phyloP scores from a whole-genome alignment of 1,139 yeast species.

The Wickerhamomyces sp. region DNA sequence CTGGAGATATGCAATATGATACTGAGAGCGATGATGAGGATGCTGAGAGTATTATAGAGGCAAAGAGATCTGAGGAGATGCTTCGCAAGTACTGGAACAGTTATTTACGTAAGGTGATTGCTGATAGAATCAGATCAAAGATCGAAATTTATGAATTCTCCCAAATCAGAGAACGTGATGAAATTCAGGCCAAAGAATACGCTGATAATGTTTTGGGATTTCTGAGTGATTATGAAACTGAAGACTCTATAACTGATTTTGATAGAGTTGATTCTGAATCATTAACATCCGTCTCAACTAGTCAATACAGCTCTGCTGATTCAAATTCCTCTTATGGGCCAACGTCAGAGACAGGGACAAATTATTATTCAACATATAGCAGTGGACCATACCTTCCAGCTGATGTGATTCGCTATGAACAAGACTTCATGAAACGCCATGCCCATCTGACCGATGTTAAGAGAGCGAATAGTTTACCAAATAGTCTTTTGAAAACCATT shows the following conservation, averaged over 20 bases:
- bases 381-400: conserved; percentile 7
- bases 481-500: not conserved
- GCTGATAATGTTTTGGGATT: conserved; percentile 3
- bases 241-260: not conserved
- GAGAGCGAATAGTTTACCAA: conserved; percentile 16
- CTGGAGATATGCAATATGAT: conserved; percentile 2
- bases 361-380: conserved; percentile 8
- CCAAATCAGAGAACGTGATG: conserved; percentile 11
- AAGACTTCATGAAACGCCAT: conserved; percentile 9
- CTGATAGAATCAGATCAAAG: conserved; percentile 17
- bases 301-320: conserved; percentile 4
- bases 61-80: conserved; percentile 6
- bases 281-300: conserved; percentile 12
- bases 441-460: conserved; percentile 8
- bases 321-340: conserved; percentile 5
- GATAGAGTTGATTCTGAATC: conserved; percentile 8
- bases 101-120: conserved; percentile 13
- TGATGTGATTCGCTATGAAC: conserved; percentile 12
- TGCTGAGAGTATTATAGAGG: conserved; percentile 2
- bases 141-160: conserved; percentile 11
- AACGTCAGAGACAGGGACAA: conserved; percentile 7
- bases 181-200: conserved; percentile 1
- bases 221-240: conserved; percentile 3
- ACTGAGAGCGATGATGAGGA: conserved; percentile 6
- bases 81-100: conserved; percentile 13